phyloP scores from a whole-genome alignment of 495 filamentous ascomycete genomes.

The Penicillium desertorum region DNA sequence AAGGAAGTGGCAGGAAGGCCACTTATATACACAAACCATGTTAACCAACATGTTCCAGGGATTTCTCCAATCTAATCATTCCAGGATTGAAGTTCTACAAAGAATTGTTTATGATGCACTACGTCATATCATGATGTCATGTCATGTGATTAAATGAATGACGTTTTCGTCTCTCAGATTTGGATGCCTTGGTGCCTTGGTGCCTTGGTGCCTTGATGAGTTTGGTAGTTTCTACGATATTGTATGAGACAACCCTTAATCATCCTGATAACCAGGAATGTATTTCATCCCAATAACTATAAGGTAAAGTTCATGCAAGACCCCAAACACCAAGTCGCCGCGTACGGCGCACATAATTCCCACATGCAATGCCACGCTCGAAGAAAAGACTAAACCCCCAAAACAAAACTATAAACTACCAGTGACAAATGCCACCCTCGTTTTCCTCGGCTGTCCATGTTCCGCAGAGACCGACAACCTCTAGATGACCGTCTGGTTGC shows the following conservation, averaged over 20 bases:
- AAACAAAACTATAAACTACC: constrained; percentile 32
- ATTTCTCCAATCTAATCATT: not conserved
- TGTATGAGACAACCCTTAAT: not conserved
- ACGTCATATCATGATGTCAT: constrained; percentile 32
- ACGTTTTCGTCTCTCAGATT: not conserved
- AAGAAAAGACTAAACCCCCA: constrained; percentile 4
- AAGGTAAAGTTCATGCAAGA: not conserved
- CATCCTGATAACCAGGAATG: not conserved
- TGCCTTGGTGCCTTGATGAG: not conserved
- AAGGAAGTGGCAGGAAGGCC: not conserved
- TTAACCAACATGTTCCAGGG: constrained; percentile 8
- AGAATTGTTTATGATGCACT: constrained; percentile 14
- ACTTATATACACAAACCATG: constrained; percentile 1
- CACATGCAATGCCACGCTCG: constrained; percentile 28
- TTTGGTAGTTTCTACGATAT: not conserved
- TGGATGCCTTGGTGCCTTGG: too few species aligned
- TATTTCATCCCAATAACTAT: not conserved
- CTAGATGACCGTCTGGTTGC: constrained; percentile 57
- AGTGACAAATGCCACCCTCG: constrained; percentile 72
- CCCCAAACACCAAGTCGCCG: not conserved
- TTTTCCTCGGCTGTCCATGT: constrained; percentile 84
- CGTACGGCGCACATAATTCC: constrained; percentile 14
- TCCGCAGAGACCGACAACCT: constrained; percentile 76
- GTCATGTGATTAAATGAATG: constrained; percentile 16
- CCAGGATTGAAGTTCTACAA: not conserved